Evolutionary conservation across 306 rosid species (phyloP).

Genomic region (Cucurbita ficifolia): DNA sequence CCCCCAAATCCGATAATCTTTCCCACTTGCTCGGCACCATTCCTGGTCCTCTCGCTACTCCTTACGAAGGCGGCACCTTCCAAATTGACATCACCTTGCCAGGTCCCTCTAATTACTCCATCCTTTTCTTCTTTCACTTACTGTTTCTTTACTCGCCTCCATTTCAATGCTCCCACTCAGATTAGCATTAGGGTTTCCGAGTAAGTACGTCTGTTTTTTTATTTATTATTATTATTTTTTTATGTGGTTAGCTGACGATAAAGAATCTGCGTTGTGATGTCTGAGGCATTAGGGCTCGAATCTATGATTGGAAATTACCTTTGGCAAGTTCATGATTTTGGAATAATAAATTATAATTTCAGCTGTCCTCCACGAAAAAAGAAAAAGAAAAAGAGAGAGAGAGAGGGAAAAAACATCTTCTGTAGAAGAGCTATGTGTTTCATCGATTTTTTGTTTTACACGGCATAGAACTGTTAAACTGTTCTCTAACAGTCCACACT

Average conservation of each 20-base stretch:
- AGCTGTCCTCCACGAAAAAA: background rate
- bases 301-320: background rate
- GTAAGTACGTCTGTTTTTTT: background rate
- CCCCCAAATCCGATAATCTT: constrained; percentile 51
- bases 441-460: no score
- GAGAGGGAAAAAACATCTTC: no score
- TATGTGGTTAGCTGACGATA: background rate
- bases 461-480: no score
- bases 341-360: background rate
- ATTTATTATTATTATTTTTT: background rate
- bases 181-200: background rate
- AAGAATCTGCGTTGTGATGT: background rate
- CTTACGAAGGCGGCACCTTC: constrained; percentile 84
- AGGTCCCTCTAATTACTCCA: constrained; percentile 18
- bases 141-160: no score
- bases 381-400: no score
- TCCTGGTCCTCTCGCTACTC: constrained; percentile 77
- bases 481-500: no score
- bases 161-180: background rate
- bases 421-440: no score
- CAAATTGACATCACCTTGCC: constrained; percentile 85
- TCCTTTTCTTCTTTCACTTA: background rate
- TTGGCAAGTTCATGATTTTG: background rate
- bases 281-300: background rate
- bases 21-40: constrained; percentile 55